These are phyloP conservation scores for Paxillus ammoniavirescens DNA, from an alignment of 768 basidiomycete genomes.

Conservation along the genomic window DNA sequence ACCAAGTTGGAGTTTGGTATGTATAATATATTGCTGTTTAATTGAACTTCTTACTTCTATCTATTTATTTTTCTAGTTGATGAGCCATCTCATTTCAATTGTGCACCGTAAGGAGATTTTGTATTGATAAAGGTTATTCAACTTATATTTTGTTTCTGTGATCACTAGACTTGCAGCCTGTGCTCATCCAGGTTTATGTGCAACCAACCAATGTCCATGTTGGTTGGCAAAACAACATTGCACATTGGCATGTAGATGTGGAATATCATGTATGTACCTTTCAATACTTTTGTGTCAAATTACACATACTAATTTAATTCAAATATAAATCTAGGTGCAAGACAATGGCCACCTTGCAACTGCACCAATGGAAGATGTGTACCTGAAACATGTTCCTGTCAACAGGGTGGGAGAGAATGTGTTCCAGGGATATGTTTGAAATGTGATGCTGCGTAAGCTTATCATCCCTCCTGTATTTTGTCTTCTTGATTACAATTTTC, in stretches of 20 bases:
- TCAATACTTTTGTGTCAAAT: too few species aligned
- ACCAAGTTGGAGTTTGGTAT: slow-evolving; percentile 15
- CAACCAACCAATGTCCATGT: slow-evolving; percentile 40
- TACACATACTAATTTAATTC: not conserved
- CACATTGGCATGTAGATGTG: slow-evolving; percentile 48
- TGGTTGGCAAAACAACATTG: slow-evolving; percentile 40
- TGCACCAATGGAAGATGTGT: slow-evolving; percentile 29
- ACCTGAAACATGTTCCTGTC: slow-evolving; percentile 37
- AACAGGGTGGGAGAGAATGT: slow-evolving; percentile 40
- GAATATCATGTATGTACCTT: slow-evolving; percentile 34
- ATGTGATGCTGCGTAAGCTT: slow-evolving; percentile 43
- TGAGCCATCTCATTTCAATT: rapidly evolving
- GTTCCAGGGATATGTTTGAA: slow-evolving; percentile 48
- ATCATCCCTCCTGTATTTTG: not conserved
- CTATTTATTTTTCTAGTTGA: slow-evolving; percentile 13
- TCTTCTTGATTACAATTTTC: not conserved
- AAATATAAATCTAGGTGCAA: slow-evolving; percentile 10
- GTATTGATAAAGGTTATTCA: not conserved
- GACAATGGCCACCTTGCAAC: slow-evolving; percentile 13
- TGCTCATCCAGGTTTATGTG: slow-evolving; percentile 49
- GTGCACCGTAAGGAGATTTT: slow-evolving; percentile 13
- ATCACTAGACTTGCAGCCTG: slow-evolving; percentile 37
- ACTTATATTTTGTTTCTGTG: not conserved
- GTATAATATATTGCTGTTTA: not conserved
- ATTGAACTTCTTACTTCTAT: not conserved